These are phyloP conservation scores for Kuraishia borneana DNA, from an alignment of 805 yeast species.

Conservation along the genomic window DNA sequence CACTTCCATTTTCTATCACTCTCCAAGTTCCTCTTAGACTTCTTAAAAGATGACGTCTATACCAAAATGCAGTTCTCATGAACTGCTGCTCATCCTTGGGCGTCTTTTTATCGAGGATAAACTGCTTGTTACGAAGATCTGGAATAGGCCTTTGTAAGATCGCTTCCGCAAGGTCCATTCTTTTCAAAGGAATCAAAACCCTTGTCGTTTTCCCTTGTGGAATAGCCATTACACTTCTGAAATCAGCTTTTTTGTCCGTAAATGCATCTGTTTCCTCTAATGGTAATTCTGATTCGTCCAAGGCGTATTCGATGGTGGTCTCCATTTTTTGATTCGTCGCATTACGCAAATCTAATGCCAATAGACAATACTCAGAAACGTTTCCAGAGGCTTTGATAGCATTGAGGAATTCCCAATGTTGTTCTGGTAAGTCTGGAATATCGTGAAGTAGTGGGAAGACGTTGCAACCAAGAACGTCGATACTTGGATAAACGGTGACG, in stretches of 20 bases:
- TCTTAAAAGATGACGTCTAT: constrained; percentile 52
- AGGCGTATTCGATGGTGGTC: constrained; percentile 14
- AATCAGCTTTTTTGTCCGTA: neutral
- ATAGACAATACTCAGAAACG: constrained; percentile 44
- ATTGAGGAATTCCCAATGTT: constrained; percentile 20
- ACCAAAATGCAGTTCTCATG: constrained; percentile 70
- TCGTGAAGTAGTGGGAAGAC: constrained; percentile 42
- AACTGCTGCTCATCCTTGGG: constrained; percentile 44
- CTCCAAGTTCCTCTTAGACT: constrained; percentile 60
- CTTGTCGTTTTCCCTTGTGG: constrained; percentile 22
- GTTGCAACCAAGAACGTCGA: constrained; percentile 69
- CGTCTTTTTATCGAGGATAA: constrained; percentile 43
- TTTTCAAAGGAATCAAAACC: constrained; percentile 57
- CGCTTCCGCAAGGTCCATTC: constrained; percentile 32
- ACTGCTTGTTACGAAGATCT: constrained; percentile 59
- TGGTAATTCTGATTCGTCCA: neutral
- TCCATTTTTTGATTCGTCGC: constrained; percentile 56
- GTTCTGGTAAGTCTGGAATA: constrained; percentile 13
- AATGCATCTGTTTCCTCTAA: constrained; percentile 1
- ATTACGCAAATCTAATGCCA: constrained; percentile 71
- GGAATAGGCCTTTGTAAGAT: constrained; percentile 51
- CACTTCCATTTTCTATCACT: constrained; percentile 8
- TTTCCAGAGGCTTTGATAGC: constrained; percentile 19
- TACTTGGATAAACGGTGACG: constrained; percentile 59
- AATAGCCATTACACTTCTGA: constrained; percentile 2